Evolutionary conservation across 805 yeast species (phyloP).

Genomic region (Saccharomycopsis schoenii): DNA sequence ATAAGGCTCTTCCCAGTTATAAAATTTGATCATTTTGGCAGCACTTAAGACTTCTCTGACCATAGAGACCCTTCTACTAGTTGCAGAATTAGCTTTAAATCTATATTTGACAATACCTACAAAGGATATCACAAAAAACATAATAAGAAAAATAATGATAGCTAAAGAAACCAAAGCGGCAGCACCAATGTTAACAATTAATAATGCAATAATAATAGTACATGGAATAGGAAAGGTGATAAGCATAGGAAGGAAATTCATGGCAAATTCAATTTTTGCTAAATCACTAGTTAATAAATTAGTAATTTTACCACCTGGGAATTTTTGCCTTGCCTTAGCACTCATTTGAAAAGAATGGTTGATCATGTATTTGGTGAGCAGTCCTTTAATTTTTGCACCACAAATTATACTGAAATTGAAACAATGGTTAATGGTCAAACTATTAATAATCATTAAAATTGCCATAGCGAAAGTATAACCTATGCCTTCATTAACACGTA

Average conservation of each 20-base stretch:
- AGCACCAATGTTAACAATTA: slow-evolving; percentile 59
- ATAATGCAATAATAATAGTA: slow-evolving; percentile 50
- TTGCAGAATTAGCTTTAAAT: slow-evolving; percentile 40
- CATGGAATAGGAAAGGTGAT: slow-evolving; percentile 50
- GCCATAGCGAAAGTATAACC: slow-evolving; percentile 54
- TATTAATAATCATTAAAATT: slow-evolving; percentile 31
- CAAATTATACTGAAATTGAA: slow-evolving; percentile 42
- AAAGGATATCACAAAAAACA: slow-evolving; percentile 34
- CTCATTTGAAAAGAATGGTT: slow-evolving; percentile 53
- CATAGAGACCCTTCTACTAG: slow-evolving; percentile 53
- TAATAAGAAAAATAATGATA: slow-evolving; percentile 25
- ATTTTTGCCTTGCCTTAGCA: slow-evolving; percentile 42
- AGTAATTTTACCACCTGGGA: slow-evolving; percentile 56
- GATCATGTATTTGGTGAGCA: slow-evolving; percentile 54
- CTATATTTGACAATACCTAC: slow-evolving; percentile 38
- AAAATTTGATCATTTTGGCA: slow-evolving; percentile 65
- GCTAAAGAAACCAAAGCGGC: slow-evolving; percentile 59
- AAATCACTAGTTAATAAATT: slow-evolving; percentile 70
- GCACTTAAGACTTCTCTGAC: slow-evolving; percentile 54
- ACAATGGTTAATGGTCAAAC: slow-evolving; percentile 38
- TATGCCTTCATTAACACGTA: slow-evolving; percentile 33
- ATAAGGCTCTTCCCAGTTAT: slow-evolving; percentile 83
- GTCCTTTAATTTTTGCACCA: slow-evolving; percentile 63
- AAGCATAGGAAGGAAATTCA: slow-evolving; percentile 48
- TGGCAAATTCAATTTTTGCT: slow-evolving; percentile 61